Evolutionary conservation across 257 asterid genomes (phyloP).

Genomic region (Leptodermis oblonga): DNA sequence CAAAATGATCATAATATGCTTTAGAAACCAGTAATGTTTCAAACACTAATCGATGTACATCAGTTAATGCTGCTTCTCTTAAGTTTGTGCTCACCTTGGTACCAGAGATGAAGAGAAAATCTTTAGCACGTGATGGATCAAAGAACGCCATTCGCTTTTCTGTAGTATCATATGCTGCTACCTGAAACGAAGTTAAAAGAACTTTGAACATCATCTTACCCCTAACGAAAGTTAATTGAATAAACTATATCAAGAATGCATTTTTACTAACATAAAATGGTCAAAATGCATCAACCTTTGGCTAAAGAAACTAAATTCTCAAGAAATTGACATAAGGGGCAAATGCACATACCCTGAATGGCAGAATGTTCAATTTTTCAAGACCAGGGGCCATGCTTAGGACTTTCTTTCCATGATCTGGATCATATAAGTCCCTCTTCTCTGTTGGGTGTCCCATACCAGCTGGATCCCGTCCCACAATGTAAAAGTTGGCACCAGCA

Average conservation of each 20-base stretch:
- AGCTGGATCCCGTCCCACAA: slow-evolving; percentile 91
- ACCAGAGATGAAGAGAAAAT: slow-evolving; percentile 81
- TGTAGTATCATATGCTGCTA: slow-evolving; percentile 76
- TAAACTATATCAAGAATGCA: not conserved
- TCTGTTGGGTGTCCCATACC: slow-evolving; percentile 89
- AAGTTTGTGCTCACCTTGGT: slow-evolving; percentile 49
- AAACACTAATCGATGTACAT: not conserved
- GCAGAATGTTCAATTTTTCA: slow-evolving; percentile 71
- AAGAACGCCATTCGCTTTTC: slow-evolving; percentile 78
- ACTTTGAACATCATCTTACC: not conserved
- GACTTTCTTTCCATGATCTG: slow-evolving; percentile 87
- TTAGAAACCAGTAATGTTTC: not conserved
- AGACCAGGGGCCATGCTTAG: slow-evolving; percentile 90
- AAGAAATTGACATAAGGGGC: not conserved
- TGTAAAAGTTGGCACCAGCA: slow-evolving; percentile 87
- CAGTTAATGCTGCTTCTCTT: not conserved
- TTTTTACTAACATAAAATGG: not conserved
- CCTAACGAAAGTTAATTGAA: not conserved
- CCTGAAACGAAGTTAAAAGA: slow-evolving; percentile 35
- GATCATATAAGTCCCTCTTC: slow-evolving; percentile 79
- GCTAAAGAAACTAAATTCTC: not conserved
- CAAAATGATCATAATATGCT: not conserved
- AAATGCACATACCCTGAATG: slow-evolving; percentile 54
- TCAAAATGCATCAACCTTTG: not conserved
- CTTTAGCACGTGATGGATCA: slow-evolving; percentile 76